Conservation (phyloP, 441 rosid species). For the Populus hybrid region DNA sequence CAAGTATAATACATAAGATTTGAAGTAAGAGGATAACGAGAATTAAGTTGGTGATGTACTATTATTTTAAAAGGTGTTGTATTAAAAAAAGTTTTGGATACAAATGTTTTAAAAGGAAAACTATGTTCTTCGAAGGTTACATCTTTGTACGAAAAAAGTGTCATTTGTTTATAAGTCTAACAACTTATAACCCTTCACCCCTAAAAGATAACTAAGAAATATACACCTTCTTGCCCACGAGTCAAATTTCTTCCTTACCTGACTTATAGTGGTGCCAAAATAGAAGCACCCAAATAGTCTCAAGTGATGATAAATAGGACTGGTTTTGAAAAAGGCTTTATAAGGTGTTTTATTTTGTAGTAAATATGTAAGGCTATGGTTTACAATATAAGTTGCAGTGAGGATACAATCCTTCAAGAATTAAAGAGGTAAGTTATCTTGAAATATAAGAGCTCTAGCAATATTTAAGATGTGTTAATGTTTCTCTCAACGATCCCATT, state of each 20-base stretch:
- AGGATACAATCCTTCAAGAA: neutral
- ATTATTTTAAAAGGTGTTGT: no score
- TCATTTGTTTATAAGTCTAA: neutral
- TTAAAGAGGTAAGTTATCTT: neutral
- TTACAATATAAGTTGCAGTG: neutral
- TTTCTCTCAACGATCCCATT: neutral
- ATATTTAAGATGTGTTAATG: neutral
- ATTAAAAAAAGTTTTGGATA: no score
- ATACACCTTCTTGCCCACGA: no score
- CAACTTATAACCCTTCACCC: neutral
- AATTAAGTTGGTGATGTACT: no score
- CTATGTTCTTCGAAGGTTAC: neutral
- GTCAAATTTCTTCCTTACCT: no score
- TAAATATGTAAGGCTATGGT: neutral
- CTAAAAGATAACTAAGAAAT: neutral
- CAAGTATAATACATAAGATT: no score
- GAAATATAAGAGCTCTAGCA: neutral
- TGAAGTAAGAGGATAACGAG: no score
- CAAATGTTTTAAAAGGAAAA: neutral
- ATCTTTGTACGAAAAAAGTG: neutral
- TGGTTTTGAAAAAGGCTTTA: neutral
- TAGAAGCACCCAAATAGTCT: neutral
- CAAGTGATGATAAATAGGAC: neutral
- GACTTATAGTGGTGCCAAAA: no score
- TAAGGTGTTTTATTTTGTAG: neutral